These are phyloP conservation scores for Tylopilus rubrobrunneus DNA, from an alignment of 768 basidiomycete genomes.

Conservation along the genomic window DNA sequence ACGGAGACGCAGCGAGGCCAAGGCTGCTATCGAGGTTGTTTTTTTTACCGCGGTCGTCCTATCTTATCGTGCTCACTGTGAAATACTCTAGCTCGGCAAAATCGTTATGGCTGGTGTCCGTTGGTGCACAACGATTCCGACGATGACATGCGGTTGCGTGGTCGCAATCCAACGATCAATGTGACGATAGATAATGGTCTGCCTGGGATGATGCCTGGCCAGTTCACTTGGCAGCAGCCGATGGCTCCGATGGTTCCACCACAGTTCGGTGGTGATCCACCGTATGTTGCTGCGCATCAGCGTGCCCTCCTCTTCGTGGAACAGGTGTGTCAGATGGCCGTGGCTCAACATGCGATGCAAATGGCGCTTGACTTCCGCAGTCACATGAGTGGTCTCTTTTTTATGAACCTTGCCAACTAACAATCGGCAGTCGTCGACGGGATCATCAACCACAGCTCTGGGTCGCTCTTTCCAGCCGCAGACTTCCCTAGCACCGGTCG, in stretches of 20 bases:
- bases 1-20: slow-evolving; percentile 77
- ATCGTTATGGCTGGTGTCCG: slow-evolving; percentile 73
- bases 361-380: slow-evolving; percentile 40
- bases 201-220: slow-evolving; percentile 32
- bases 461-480: too few species aligned
- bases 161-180: slow-evolving; percentile 31
- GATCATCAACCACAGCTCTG: too few species aligned
- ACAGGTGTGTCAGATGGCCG: slow-evolving; percentile 86
- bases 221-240: slow-evolving; percentile 20
- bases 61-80: not conserved
- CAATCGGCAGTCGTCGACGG: too few species aligned
- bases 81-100: slow-evolving; percentile 65
- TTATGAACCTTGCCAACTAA: too few species aligned
- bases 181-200: slow-evolving; percentile 34
- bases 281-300: slow-evolving; percentile 72
- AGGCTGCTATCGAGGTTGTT: slow-evolving; percentile 78
- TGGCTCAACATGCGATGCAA: slow-evolving; percentile 87
- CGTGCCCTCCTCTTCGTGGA: slow-evolving; percentile 85
- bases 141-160: slow-evolving; percentile 32
- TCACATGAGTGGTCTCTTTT: too few species aligned
- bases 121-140: slow-evolving; percentile 48
- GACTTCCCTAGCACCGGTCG: too few species aligned
- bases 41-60: not conserved
- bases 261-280: slow-evolving; percentile 47
- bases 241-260: slow-evolving; percentile 10